Base-by-base conservation (phyloP, 768 basidiomycete species). In the Pulveroboletus sp. region DNA sequence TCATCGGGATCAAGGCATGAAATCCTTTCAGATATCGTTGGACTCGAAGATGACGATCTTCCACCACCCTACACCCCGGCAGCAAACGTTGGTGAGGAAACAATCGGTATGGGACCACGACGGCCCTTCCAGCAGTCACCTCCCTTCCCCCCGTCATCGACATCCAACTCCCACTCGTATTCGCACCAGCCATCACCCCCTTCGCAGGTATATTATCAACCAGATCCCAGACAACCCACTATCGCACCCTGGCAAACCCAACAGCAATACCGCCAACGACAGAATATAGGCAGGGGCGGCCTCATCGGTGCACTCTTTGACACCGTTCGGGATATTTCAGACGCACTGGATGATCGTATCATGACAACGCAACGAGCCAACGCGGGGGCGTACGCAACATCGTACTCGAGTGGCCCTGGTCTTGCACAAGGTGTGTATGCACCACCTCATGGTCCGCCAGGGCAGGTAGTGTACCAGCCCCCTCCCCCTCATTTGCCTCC, bases 21-120 rank as follows among this genome's bases (percentile, higher is more conserved):
- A 27, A 9, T 9, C 25, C 25, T 11, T 29, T 11, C 27, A 29
- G 27, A 7, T 31, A 23, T n/a, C 24, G 23, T 20, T 23, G 14
- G 25, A 17, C 21, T 29, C 27, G 57, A 12, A 23, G 62, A 69
- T 2, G 83, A 82, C n/a, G 81, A 83, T 17, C 67, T 72, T 11
- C 87, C 87, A 1, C 88, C 88, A 1, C 80, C 87, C 1, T 90
- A 90, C 57, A 86, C 86, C 0, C 69, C 79, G 0, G 54, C 73
- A 2, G 77, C 87, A 4, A 75, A 82, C 40, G 40, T 75, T 3
- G 88, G 85, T 13, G 88, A 90, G 60, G 66, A 72, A 1, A 80
- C 84, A 0, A 51, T 90, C 2, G 80, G 86, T 45, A 66, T 75
- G 17, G 87, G 88, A 0, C 87, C 87, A 0, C 46, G 67, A 5